Percentiles rank a stretch among this genome's conserved stretches.
Conservation (phyloP, 2,329 filamentous ascomycete species). For the Claviceps africana region DNA sequence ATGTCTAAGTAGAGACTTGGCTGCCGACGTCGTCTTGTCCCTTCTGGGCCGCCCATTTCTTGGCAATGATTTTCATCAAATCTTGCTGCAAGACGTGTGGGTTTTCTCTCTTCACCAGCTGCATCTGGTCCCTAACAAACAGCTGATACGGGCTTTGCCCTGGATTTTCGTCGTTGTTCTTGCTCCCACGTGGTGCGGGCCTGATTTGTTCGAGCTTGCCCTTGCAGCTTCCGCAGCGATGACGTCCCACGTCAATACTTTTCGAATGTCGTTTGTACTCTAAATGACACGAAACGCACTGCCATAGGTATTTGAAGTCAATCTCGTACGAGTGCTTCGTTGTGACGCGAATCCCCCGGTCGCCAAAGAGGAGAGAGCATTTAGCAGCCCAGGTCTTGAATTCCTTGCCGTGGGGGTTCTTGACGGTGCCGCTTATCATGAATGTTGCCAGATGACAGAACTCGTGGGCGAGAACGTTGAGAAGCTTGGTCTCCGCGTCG, state of each 20-base stretch:
- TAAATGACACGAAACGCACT: conserved; percentile 51
- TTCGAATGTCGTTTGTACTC: conserved; percentile 76
- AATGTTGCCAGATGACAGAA: conserved; percentile 92
- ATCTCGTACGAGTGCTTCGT: conserved; percentile 86
- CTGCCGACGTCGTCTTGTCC: conserved; percentile 22
- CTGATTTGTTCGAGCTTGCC: conserved; percentile 60
- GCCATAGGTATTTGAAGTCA: conserved; percentile 85
- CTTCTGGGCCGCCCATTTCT: conserved; percentile 41
- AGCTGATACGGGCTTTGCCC: conserved; percentile 31
- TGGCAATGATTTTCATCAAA: conserved; percentile 54
- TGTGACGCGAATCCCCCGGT: conserved; percentile 60
- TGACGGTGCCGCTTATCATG: conserved; percentile 64
- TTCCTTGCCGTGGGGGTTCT: conserved; percentile 67
- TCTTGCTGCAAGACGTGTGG: conserved; percentile 47
- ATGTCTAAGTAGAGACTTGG: neutral
- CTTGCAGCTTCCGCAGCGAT: conserved; percentile 68
- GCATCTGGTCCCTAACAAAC: conserved; percentile 56
- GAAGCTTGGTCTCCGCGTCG: conserved; percentile 57
- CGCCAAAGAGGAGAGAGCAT: conserved; percentile 41
- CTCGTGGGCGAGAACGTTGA: conserved; percentile 91
- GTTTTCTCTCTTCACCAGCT: conserved; percentile 39
- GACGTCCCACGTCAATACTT: conserved; percentile 59
- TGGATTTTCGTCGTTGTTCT: conserved; percentile 7
- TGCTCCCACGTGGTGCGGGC: conserved; percentile 43
- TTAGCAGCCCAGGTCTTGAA: conserved; percentile 63